Percentiles rank a stretch among this genome's conserved stretches.
These are phyloP conservation scores for Saccharomycopsis capsularis DNA, from an alignment of 805 yeast species.

Conservation along the genomic window DNA sequence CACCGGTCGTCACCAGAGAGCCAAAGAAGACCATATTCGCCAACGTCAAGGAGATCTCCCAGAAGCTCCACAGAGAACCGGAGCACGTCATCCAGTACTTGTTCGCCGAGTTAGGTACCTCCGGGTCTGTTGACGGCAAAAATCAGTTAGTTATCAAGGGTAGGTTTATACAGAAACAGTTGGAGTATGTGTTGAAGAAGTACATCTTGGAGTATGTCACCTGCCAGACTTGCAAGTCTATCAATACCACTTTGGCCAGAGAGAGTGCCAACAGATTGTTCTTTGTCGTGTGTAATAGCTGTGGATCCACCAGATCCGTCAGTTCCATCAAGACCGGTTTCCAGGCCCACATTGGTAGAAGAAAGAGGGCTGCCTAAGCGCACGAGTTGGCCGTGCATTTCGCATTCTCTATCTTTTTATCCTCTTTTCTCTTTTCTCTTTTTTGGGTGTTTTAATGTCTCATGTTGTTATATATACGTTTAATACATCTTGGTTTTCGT, in stretches of 20 bases:
- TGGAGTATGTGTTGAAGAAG: conserved; percentile 93
- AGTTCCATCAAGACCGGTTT: conserved; percentile 98
- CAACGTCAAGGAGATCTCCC: conserved; percentile 90
- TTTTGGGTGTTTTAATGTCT: neutral
- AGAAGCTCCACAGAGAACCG: conserved; percentile 90
- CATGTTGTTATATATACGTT: too few relatives aligned
- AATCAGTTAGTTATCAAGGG: conserved; percentile 96
- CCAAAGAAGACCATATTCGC: conserved; percentile 97
- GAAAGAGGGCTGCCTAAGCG: conserved; percentile 44
- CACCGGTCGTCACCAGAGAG: conserved; percentile 95
- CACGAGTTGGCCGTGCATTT: neutral
- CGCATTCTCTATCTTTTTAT: neutral
- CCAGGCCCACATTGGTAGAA: conserved; percentile 95
- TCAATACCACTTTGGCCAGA: conserved; percentile 92
- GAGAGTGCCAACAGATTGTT: conserved; percentile 94
- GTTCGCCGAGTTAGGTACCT: conserved; percentile 98
- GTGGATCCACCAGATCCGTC: conserved; percentile 97
- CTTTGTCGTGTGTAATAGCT: conserved; percentile 94
- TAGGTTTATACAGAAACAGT: conserved; percentile 94
- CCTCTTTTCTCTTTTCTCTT: neutral
- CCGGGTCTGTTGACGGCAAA: conserved; percentile 98
- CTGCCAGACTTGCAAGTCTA: conserved; percentile 97
- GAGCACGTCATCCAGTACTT: conserved; percentile 95
- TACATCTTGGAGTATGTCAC: conserved; percentile 96
- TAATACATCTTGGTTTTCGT: too few relatives aligned